Base-by-base conservation (phyloP, 2,329 filamentous ascomycete genomes). In the Hymenoscyphus scutula region DNA sequence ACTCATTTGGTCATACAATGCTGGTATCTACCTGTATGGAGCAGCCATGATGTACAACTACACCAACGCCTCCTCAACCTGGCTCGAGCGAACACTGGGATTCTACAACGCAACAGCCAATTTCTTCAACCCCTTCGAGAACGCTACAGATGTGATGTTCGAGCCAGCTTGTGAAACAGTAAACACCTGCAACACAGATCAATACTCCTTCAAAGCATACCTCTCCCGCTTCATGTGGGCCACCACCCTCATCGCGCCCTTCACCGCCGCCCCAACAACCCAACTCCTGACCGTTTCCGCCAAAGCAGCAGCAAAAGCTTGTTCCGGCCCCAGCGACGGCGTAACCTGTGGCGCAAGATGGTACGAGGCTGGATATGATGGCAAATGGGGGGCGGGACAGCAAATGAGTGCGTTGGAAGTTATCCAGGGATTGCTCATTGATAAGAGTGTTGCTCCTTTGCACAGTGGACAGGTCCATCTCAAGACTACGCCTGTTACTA, bases 181-280 rank as follows among this genome's bases (percentile, higher is more conserved):
- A 63, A 75, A 76, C 59, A 78, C 71, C 0, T 91, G 89, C 75
- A 83, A 85, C 71, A 79, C 76, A 57, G 87, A 90, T 74, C 86
- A 87, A 80, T 82, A 81, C 68, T 85, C 84, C 8, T 89, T 88
- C 81, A 91, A 91, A 76, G 87, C 81, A 53, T 88, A 87, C 72
- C 79, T 89, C 32, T 79, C 85, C 29, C 84, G 86, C 60, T 88
- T 86, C 77, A 82, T 89, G 77, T 87, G 82, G 76, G 79, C 82
- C 54, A 80, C 84, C 3, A 79, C 83, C 37, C 72, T 81, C 58
- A 78, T 88, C 75, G 78, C 85, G 63, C 84, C 87, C 10, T 80
- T 80, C 23, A 81, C 87, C 23, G 75, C 76, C 2, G 60, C 74
- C 3, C 75, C 77, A 4, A 78, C 89, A 55, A 76, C 79, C 57